Base-by-base conservation (phyloP, 805 yeast genomes). In the Myxozyma geophila region DNA sequence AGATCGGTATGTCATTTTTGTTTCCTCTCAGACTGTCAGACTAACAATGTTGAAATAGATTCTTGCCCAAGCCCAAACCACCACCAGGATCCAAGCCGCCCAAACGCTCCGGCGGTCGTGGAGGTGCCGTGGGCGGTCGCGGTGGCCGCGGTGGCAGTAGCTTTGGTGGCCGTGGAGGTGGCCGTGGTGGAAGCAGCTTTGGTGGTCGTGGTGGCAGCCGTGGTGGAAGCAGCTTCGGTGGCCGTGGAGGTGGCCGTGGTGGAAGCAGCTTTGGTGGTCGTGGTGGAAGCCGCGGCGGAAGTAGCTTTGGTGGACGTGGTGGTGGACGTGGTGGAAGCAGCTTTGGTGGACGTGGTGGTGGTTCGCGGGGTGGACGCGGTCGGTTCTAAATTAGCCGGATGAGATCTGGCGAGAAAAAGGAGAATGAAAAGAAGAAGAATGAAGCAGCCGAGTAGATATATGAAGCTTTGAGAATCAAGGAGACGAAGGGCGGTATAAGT, bases 61-160 rank as follows among this genome's bases (percentile, higher is more conserved):
- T 95, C 81, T 82, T 95, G 78, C 99, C 99, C 70, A 91, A 93
- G 80, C 96, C 99, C 57, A 90, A 90, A 81, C 87, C 84, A 61
- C 85, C 85, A 53, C 93, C 92, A 47, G 95, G 96, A 81, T 82
- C 87, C 78, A 81, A 85, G 72, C 63, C 62, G 9, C 54, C 69
- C 17, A 54, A 35, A 9, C 74, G 75, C 47, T 74, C 79, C 49
- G 72, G 79, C 36, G 72, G 74, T 39, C 74, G 79, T 41, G 68
- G 74, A 49, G 71, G 74, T 37, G 54, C 62, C 47, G 60, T 74
- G 36, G 75, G 76, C 8, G 75, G 64, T 35, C 56, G 64, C 44
- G 63, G 76, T 39, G 76, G 77, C 10, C 67, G 71, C 62, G 68
- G 79, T 59, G 79, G 80, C 66, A 78, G 79, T n/a, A 71, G 71